These are phyloP conservation scores for Clonostachys sp. DNA, from an alignment of 2,329 filamentous ascomycete genomes.

Conservation along the genomic window DNA sequence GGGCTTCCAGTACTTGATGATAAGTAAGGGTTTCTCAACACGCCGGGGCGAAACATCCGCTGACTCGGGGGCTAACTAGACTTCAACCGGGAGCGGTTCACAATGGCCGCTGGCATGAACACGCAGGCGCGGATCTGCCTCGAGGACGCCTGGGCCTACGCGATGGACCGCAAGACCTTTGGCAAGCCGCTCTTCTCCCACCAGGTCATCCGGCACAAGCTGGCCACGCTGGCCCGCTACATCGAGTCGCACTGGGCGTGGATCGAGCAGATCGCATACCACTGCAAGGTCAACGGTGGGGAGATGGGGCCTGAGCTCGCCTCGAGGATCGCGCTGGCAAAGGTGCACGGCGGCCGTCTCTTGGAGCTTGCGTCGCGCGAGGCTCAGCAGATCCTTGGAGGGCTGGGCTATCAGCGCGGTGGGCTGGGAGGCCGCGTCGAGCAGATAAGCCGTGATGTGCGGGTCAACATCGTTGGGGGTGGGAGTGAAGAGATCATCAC, in stretches of 20 bases:
- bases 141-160: constrained; percentile 46
- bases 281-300: constrained; percentile 20
- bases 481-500: constrained; percentile 51
- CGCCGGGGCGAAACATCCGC: neutral
- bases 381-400: constrained; percentile 50
- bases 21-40: constrained; percentile 12
- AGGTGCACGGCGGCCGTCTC: constrained; percentile 43
- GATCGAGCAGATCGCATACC: constrained; percentile 56
- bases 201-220: constrained; percentile 55
- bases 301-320: constrained; percentile 14
- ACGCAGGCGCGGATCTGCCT: constrained; percentile 52
- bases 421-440: constrained; percentile 44
- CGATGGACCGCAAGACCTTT: constrained; percentile 49
- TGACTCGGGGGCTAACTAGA: constrained; percentile 13
- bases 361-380: constrained; percentile 45
- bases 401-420: constrained; percentile 42
- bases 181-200: constrained; percentile 52
- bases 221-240: constrained; percentile 52
- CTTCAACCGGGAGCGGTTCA: constrained; percentile 56
- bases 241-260: constrained; percentile 60
- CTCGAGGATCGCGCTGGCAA: constrained; percentile 24
- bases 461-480: constrained; percentile 41
- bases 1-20: constrained; percentile 56
- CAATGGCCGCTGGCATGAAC: constrained; percentile 51
- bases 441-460: constrained; percentile 46